These are phyloP conservation scores for Akanthomyces uredinophilus DNA, from an alignment of 2,329 filamentous ascomycete genomes.

Conservation along the genomic window DNA sequence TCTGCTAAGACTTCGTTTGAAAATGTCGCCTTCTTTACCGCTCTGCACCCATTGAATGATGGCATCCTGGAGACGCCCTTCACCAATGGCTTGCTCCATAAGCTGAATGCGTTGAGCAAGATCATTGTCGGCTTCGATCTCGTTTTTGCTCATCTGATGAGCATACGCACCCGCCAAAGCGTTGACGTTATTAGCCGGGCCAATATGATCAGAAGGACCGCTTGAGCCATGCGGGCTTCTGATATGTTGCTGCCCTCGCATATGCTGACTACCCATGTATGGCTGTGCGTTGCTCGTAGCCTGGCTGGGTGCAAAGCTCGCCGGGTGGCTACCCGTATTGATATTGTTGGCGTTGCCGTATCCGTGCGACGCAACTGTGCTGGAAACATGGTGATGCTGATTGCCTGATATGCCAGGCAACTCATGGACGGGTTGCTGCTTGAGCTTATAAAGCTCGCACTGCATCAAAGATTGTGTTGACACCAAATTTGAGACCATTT, in stretches of 20 bases:
- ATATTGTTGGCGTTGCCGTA: slow-evolving; percentile 25
- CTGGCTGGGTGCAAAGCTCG: slow-evolving; percentile 32
- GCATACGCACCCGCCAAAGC: slow-evolving; percentile 32
- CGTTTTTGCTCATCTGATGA: slow-evolving; percentile 30
- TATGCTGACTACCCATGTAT: slow-evolving; percentile 34
- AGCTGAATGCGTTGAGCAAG: slow-evolving; percentile 49
- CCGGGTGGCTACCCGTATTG: slow-evolving; percentile 26
- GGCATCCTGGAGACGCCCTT: slow-evolving; percentile 56
- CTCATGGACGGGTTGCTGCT: slow-evolving; percentile 44
- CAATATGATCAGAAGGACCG: slow-evolving; percentile 30
- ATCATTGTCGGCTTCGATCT: slow-evolving; percentile 42
- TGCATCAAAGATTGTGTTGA: slow-evolving; percentile 65
- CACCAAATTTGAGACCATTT: slow-evolving; percentile 66
- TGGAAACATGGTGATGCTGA: slow-evolving; percentile 19
- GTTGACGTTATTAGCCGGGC: slow-evolving; percentile 27
- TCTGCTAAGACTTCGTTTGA: slow-evolving; percentile 40
- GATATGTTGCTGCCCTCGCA: slow-evolving; percentile 29
- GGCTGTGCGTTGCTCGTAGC: slow-evolving; percentile 27
- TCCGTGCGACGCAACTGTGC: slow-evolving; percentile 23
- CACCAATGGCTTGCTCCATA: slow-evolving; percentile 58
- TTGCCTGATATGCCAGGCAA: slow-evolving; percentile 28
- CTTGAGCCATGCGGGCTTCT: slow-evolving; percentile 30
- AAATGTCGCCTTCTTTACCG: slow-evolving; percentile 57
- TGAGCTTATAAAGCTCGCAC: slow-evolving; percentile 54
- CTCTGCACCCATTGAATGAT: slow-evolving; percentile 64